Evolutionary conservation across 2,329 filamentous ascomycete genomes (phyloP).

Genomic region (Beauveria bassiana): DNA sequence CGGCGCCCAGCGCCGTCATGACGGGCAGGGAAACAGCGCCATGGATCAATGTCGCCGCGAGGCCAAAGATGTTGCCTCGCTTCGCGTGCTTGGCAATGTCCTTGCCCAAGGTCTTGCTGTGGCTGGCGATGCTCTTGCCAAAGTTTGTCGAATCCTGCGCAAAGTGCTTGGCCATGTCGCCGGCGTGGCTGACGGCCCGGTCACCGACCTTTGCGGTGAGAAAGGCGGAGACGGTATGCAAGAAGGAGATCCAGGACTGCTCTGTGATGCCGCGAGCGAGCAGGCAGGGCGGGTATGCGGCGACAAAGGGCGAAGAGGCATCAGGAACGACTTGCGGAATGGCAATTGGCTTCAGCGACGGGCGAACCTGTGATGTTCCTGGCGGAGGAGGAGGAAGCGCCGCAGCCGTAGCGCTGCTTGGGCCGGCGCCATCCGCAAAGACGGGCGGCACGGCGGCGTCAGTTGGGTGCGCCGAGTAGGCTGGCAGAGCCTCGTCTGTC

Average conservation of each 20-base stretch:
- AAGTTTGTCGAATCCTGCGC: conserved; percentile 27
- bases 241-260: conserved; percentile 27
- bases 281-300: conserved; percentile 30
- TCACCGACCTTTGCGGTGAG: conserved; percentile 36
- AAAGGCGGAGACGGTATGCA: conserved; percentile 37
- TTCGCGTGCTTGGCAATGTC: conserved; percentile 28
- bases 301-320: conserved; percentile 30
- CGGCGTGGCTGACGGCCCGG: conserved; percentile 35
- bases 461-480: conserved; percentile 17
- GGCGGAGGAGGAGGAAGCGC: conserved; percentile 7
- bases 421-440: background rate
- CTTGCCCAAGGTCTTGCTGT: conserved; percentile 30
- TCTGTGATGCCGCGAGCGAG: conserved; percentile 30
- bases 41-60: conserved; percentile 27
- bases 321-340: conserved; percentile 31
- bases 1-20: conserved; percentile 27
- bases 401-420: background rate
- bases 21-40: conserved; percentile 33
- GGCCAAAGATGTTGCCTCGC: conserved; percentile 32
- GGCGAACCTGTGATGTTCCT: background rate
- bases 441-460: background rate
- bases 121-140: conserved; percentile 28
- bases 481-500: conserved; percentile 20
- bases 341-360: conserved; percentile 25
- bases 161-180: conserved; percentile 30